Percentiles rank a stretch among this genome's conserved stretches.
These are phyloP conservation scores for Pseudogymnoascus verrucosus DNA, from an alignment of 2,329 filamentous ascomycete genomes.

Conservation along the genomic window DNA sequence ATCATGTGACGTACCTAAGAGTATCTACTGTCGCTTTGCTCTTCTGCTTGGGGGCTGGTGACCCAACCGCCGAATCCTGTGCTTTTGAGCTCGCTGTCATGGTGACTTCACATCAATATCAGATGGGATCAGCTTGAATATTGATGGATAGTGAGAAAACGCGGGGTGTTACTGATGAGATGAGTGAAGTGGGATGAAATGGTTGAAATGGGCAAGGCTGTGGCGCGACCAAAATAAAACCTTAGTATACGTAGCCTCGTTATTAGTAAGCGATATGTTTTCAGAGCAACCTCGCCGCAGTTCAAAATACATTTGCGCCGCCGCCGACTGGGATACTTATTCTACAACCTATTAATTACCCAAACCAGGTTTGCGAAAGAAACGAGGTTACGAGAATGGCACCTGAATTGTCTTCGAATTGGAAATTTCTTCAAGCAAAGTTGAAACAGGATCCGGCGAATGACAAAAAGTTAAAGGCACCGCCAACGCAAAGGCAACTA, in stretches of 20 bases:
- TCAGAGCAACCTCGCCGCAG: neutral
- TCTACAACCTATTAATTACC: neutral
- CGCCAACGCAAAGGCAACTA: conserved; percentile 23
- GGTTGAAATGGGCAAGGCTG: neutral
- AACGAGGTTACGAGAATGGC: conserved; percentile 21
- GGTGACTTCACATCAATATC: conserved; percentile 29
- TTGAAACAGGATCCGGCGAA: conserved; percentile 36
- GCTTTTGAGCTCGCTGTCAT: conserved; percentile 45
- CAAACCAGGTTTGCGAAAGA: neutral
- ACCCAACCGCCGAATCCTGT: conserved; percentile 48
- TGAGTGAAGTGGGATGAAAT: conserved; percentile 1
- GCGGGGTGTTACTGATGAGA: conserved; percentile 2
- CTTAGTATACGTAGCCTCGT: neutral
- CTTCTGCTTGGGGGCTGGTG: conserved; percentile 55
- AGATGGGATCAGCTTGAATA: neutral
- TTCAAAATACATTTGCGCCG: neutral
- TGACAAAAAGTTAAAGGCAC: conserved; percentile 26
- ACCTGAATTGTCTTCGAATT: conserved; percentile 55
- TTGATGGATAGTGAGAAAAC: neutral
- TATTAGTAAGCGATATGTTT: neutral
- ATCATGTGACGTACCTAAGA: conserved; percentile 52
- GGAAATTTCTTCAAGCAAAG: conserved; percentile 67
- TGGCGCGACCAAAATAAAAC: neutral
- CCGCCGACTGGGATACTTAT: neutral
- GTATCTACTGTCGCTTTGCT: conserved; percentile 80